These are phyloP conservation scores for Metschnikowia colocasiae DNA, from an alignment of 805 yeast genomes.

Conservation along the genomic window DNA sequence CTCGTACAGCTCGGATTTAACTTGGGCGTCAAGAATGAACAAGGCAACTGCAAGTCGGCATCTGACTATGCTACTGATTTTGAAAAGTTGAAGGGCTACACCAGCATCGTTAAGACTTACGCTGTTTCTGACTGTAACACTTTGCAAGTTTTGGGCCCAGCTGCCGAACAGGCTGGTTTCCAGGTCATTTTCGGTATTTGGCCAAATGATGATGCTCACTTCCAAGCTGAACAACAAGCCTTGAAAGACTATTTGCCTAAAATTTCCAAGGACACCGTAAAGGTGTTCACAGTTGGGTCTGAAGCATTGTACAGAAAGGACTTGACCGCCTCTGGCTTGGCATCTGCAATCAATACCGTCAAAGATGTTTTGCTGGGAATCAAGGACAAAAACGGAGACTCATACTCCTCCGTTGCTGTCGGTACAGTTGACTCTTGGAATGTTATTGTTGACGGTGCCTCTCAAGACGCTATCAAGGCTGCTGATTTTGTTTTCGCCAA, in stretches of 20 bases:
- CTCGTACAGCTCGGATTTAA: conserved; percentile 42
- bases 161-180: conserved; percentile 75
- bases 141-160: conserved; percentile 79
- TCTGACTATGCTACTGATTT: conserved; percentile 70
- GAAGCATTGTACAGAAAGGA: conserved; percentile 94
- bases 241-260: conserved; percentile 66
- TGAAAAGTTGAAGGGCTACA: conserved; percentile 51
- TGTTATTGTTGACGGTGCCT: conserved; percentile 74
- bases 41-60: conserved; percentile 72
- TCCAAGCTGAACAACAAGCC: conserved; percentile 68
- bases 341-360: conserved; percentile 59
- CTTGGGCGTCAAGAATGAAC: conserved; percentile 75
- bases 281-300: conserved; percentile 85
- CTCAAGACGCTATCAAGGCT: conserved; percentile 67
- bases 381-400: conserved; percentile 75
- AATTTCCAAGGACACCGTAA: conserved; percentile 63
- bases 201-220: conserved; percentile 88
- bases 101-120: conserved; percentile 74
- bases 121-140: conserved; percentile 95
- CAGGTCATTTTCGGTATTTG: conserved; percentile 80
- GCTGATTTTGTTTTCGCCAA: conserved; percentile 87
- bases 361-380: conserved; percentile 58
- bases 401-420: conserved; percentile 68
- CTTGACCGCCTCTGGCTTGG: conserved; percentile 69
- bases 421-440: conserved; percentile 98